phyloP scores from a whole-genome alignment of 2,329 filamentous ascomycete species.

The Leptosphaerulina australis region DNA sequence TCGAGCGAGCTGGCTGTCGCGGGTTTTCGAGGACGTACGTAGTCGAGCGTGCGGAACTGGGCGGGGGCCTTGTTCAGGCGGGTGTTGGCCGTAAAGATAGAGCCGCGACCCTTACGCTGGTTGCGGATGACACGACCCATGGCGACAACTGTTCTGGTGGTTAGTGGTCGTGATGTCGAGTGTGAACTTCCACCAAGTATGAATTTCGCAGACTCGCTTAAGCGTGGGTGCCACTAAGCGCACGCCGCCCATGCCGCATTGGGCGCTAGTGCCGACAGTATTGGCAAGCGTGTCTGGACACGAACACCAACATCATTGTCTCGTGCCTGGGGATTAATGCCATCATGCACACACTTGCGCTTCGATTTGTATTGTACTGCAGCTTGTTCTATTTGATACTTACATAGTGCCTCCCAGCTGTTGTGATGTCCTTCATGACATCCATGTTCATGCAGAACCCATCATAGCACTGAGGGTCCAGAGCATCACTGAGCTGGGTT shows the following conservation, averaged over 20 bases:
- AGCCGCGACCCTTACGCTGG: conserved; percentile 74
- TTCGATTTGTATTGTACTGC: no score
- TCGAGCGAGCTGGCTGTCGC: neutral
- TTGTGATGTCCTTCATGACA: no score
- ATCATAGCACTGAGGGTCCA: no score
- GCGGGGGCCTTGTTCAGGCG: conserved; percentile 89
- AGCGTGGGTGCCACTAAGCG: conserved; percentile 1
- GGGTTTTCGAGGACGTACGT: conserved; percentile 52
- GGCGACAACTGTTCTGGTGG: conserved; percentile 42
- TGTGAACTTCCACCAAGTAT: neutral
- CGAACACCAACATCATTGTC: neutral
- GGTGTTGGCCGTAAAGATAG: conserved; percentile 72
- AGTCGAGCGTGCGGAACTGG: conserved; percentile 97
- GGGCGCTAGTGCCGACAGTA: neutral
- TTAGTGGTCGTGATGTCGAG: conserved; percentile 23
- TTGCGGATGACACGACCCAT: conserved; percentile 76
- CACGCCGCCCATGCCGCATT: neutral
- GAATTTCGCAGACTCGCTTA: conserved; percentile 8
- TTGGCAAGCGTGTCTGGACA: neutral
- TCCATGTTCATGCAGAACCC: no score
- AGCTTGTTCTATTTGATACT: no score
- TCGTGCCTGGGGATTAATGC: neutral
- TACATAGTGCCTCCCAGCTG: no score
- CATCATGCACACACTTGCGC: no score
- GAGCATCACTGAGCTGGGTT: no score